Percentiles rank a stretch among this genome's conserved stretches.
Evolutionary conservation across 1,139 yeast genomes (phyloP).

Genomic region (Pichia sp.): DNA sequence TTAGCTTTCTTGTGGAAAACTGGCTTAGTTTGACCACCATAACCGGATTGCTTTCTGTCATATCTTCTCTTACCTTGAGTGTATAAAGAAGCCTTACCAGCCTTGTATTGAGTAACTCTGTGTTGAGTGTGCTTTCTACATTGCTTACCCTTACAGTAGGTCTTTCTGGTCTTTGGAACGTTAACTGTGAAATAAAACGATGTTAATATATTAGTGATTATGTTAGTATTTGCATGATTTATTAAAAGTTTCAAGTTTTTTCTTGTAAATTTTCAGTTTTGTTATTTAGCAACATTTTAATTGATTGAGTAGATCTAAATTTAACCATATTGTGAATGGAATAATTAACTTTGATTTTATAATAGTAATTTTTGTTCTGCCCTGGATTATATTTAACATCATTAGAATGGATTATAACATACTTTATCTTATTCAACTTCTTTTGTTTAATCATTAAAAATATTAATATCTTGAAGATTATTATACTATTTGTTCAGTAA

Average conservation of each 20-base stretch:
- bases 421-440: too few species aligned
- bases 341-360: too few species aligned
- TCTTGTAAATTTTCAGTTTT: too few species aligned
- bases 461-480: too few species aligned
- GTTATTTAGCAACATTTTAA: too few species aligned
- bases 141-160: conserved; percentile 99
- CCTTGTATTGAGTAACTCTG: conserved; percentile 99
- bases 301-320: too few species aligned
- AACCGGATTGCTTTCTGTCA: conserved; percentile 99
- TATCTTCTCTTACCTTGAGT: conserved; percentile 99
- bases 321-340: too few species aligned
- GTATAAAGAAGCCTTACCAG: conserved; percentile 98
- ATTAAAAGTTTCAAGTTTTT: background rate
- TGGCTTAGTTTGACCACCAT: conserved; percentile 99
- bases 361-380: too few species aligned
- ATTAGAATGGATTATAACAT: too few species aligned
- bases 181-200: conserved; percentile 53
- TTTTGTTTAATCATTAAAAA: too few species aligned
- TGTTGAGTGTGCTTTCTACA: conserved; percentile 99
- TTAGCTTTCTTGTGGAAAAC: conserved; percentile 99
- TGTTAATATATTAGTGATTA: background rate
- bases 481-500: too few species aligned
- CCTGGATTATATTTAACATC: too few species aligned
- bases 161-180: conserved; percentile 99
- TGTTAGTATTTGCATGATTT: background rate